Percentiles rank a stretch among this genome's conserved stretches.
Conservation (phyloP, 1,284 basidiomycete species). For the Malassezia sp. region DNA sequence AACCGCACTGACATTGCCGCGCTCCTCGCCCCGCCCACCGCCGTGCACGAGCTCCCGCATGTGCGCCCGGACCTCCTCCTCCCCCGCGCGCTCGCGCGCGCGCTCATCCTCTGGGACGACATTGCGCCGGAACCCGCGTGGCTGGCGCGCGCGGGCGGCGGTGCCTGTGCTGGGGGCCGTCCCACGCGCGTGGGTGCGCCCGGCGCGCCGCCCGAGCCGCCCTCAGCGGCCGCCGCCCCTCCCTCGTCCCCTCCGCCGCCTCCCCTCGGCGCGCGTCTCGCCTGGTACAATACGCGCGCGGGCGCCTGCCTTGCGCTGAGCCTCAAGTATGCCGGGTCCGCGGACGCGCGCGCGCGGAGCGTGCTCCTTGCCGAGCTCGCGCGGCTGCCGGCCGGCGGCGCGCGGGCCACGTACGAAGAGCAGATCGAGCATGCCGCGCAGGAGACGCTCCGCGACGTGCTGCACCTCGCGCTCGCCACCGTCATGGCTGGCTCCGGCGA, state of each 20-base stretch:
- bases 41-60: constrained; percentile 63
- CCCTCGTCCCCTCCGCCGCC: too few relatives aligned
- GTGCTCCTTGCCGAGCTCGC: constrained; percentile 65
- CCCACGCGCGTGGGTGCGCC: too few relatives aligned
- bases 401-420: constrained; percentile 9
- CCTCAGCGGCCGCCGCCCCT: constrained; percentile 66
- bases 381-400: constrained; percentile 19
- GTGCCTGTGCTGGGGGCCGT: too few relatives aligned
- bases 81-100: constrained; percentile 64
- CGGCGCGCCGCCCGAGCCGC: constrained; percentile 49
- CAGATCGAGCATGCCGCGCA: constrained; percentile 58
- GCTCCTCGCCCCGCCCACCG: constrained; percentile 69
- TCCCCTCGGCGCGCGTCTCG: constrained; percentile 20
- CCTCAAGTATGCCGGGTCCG: constrained; percentile 72
- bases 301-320: constrained; percentile 84
- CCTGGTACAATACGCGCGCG: constrained; percentile 47
- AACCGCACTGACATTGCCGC: constrained; percentile 71
- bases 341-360: constrained; percentile 58
- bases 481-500: constrained; percentile 96
- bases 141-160: constrained; percentile 55
- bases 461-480: constrained; percentile 72
- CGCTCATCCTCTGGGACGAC: constrained; percentile 76
- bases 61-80: constrained; percentile 79
- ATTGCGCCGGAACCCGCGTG: constrained; percentile 65
- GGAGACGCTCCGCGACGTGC: constrained; percentile 75